phyloP scores from a whole-genome alignment of 129 eudicot species.

The Flaveria robusta region DNA sequence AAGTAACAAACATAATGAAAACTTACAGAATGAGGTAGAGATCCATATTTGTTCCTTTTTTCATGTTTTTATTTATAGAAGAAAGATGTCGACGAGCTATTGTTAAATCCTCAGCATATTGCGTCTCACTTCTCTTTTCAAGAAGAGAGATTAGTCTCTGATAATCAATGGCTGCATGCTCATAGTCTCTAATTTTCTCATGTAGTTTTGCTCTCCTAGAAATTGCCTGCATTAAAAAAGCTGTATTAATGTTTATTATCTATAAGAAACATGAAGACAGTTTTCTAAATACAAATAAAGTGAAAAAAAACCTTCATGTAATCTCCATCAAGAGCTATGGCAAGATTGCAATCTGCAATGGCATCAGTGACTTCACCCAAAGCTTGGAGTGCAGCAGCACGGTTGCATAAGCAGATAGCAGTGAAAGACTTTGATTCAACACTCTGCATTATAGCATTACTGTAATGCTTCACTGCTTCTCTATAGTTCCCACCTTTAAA shows the following conservation, averaged over 20 bases:
- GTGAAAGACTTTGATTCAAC: conserved; percentile 72
- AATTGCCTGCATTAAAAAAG: conserved; percentile 55
- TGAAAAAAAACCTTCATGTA: conserved; percentile 61
- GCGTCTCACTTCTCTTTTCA: conserved; percentile 43
- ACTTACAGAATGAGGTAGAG: conserved; percentile 81
- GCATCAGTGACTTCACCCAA: conserved; percentile 77
- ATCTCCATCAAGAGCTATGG: conserved; percentile 76
- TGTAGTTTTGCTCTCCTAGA: conserved; percentile 88
- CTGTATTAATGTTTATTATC: neutral
- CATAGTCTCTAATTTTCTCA: conserved; percentile 89
- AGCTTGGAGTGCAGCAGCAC: conserved; percentile 97
- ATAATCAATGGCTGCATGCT: conserved; percentile 66
- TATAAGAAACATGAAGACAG: neutral
- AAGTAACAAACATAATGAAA: neutral
- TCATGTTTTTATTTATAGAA: conserved; percentile 49
- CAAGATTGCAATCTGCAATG: conserved; percentile 93
- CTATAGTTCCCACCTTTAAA: conserved; percentile 59
- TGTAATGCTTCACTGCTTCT: conserved; percentile 84
- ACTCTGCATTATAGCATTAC: conserved; percentile 61
- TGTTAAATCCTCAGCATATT: conserved; percentile 47
- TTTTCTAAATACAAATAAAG: too few relatives aligned
- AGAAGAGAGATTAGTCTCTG: conserved; percentile 60
- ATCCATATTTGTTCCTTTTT: conserved; percentile 51
- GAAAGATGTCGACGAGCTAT: conserved; percentile 67
- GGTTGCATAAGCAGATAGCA: conserved; percentile 91